These are phyloP conservation scores for Backusella mclennaniae DNA, from an alignment of 192 early-diverging fungal genomes.

Conservation along the genomic window DNA sequence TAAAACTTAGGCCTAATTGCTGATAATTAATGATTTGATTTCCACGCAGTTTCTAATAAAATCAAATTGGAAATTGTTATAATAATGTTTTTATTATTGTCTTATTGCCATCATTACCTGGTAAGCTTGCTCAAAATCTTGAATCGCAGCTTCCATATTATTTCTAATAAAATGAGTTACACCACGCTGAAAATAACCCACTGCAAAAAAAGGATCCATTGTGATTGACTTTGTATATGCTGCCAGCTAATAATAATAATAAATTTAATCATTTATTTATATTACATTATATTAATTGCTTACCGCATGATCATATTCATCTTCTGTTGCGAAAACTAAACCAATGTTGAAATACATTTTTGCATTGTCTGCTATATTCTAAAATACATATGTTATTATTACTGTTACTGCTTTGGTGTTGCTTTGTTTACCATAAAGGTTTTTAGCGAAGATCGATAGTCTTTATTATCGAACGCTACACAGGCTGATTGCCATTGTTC, in stretches of 20 bases:
- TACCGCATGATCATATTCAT: slow-evolving; percentile 82
- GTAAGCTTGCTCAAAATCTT: slow-evolving; percentile 79
- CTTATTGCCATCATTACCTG: slow-evolving; percentile 41
- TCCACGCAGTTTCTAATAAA: slow-evolving; percentile 66
- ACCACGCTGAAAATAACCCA: slow-evolving; percentile 91
- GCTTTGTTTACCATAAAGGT: slow-evolving; percentile 61
- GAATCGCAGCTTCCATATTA: slow-evolving; percentile 66
- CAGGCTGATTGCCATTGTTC: slow-evolving; percentile 81
- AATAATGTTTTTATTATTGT: neutral
- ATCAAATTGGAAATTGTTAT: neutral
- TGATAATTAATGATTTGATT: slow-evolving; percentile 92
- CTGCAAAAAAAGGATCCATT: slow-evolving; percentile 85
- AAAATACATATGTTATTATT: slow-evolving; percentile 2
- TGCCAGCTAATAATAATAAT: slow-evolving; percentile 56
- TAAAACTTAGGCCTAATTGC: slow-evolving; percentile 89
- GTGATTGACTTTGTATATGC: slow-evolving; percentile 71
- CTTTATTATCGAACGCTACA: slow-evolving; percentile 69
- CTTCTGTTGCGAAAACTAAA: slow-evolving; percentile 69
- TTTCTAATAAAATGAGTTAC: slow-evolving; percentile 75
- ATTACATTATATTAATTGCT: slow-evolving; percentile 35
- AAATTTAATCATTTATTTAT: slow-evolving; percentile 9
- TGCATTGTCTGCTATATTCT: slow-evolving; percentile 83
- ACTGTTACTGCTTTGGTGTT: neutral
- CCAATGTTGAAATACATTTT: slow-evolving; percentile 98
- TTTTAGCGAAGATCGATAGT: slow-evolving; percentile 66